Conservation (phyloP, 2,329 filamentous ascomycete genomes). For the Plectosphaerella plurivora region DNA sequence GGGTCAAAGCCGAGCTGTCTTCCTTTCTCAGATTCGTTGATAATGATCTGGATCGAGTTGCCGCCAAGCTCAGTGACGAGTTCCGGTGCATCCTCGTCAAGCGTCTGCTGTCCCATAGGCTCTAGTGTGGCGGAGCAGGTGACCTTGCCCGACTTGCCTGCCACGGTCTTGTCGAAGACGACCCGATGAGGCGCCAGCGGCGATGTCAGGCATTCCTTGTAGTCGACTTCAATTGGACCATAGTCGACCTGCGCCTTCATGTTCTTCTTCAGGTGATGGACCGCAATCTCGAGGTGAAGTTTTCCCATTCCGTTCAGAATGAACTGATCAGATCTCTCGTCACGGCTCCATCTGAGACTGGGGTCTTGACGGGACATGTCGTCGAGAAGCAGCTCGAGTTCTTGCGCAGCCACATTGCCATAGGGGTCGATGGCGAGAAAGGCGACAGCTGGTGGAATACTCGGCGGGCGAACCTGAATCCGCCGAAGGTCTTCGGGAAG, state of each 20-base stretch:
- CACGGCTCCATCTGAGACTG: slow-evolving; percentile 76
- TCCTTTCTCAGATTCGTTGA: slow-evolving; percentile 41
- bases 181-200: slow-evolving; percentile 52
- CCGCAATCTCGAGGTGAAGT: slow-evolving; percentile 87
- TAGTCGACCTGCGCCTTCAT: slow-evolving; percentile 84
- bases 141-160: slow-evolving; percentile 74
- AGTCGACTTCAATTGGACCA: slow-evolving; percentile 91
- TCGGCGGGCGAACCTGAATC: slow-evolving; percentile 80
- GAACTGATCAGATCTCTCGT: slow-evolving; percentile 89
- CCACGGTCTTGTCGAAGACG: slow-evolving; percentile 73
- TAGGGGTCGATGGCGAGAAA: slow-evolving; percentile 89
- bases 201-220: slow-evolving; percentile 73
- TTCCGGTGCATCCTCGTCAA: slow-evolving; percentile 22
- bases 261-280: slow-evolving; percentile 81
- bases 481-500: slow-evolving; percentile 66
- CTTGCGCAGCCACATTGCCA: slow-evolving; percentile 73
- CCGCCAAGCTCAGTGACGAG: slow-evolving; percentile 56
- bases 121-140: slow-evolving; percentile 66
- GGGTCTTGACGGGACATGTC: slow-evolving; percentile 88
- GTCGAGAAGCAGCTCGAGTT: slow-evolving; percentile 69
- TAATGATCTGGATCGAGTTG: slow-evolving; percentile 61
- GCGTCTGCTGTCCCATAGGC: slow-evolving; percentile 44
- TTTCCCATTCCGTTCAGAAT: slow-evolving; percentile 95
- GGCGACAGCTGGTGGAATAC: slow-evolving; percentile 89
- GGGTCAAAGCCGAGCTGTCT: slow-evolving; percentile 45